Percentiles rank a stretch among this genome's conserved stretches.
These are phyloP conservation scores for Euphorbia celastroides DNA, from an alignment of 441 rosid genomes.

Conservation along the genomic window DNA sequence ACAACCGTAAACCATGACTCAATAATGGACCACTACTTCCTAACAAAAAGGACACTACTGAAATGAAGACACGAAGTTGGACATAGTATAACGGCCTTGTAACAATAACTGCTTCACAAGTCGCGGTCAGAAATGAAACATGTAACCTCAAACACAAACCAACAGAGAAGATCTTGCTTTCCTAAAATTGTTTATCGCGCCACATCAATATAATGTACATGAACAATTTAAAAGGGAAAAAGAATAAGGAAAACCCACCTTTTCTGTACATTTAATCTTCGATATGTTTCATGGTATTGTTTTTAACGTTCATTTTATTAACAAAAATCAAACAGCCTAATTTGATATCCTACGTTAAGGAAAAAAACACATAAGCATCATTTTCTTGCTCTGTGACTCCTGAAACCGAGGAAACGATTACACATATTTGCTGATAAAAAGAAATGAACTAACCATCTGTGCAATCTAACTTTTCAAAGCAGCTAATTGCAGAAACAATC, in stretches of 20 bases:
- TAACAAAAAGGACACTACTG: too few relatives aligned
- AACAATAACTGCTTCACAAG: background rate
- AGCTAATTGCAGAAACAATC: conserved; percentile 52
- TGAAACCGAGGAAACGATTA: background rate
- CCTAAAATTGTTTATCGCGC: background rate
- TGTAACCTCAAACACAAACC: background rate
- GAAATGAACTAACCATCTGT: conserved; percentile 49
- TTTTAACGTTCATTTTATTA: background rate
- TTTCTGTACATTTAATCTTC: background rate
- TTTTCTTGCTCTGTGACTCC: background rate
- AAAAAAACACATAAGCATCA: conserved; percentile 25
- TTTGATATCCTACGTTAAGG: background rate
- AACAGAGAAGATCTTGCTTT: background rate
- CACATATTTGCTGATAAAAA: background rate
- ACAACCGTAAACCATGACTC: too few relatives aligned
- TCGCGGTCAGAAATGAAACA: background rate
- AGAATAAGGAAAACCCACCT: background rate
- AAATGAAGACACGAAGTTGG: too few relatives aligned
- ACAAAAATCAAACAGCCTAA: conserved; percentile 7
- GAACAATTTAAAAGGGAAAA: background rate
- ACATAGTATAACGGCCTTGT: too few relatives aligned
- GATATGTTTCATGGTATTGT: background rate
- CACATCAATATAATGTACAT: background rate
- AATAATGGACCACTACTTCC: too few relatives aligned
- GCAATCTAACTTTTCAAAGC: conserved; percentile 40